phyloP scores from a whole-genome alignment of 495 filamentous ascomycete species.

The Podospora pseudocomata region DNA sequence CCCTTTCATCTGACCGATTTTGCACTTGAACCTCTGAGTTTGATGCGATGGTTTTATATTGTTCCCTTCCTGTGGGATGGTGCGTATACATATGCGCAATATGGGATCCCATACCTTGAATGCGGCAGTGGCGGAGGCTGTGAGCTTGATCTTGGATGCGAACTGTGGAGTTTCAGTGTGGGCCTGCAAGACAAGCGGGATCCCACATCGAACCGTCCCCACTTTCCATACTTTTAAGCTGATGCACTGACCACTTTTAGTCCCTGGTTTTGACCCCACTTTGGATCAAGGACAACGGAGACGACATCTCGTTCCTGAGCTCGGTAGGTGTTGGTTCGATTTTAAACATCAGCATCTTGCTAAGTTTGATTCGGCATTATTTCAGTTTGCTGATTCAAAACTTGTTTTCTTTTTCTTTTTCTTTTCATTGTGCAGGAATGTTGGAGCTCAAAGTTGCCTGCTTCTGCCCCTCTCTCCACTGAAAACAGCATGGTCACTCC shows the following conservation, averaged over 20 bases:
- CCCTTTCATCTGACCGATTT: background rate
- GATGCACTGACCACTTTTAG: conserved; percentile 15
- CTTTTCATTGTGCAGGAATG: no score
- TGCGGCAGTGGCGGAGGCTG: background rate
- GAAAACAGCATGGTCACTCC: background rate
- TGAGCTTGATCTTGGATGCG: background rate
- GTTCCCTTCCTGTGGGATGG: background rate
- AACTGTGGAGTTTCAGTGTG: background rate
- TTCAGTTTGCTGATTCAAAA: background rate
- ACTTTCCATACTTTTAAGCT: background rate
- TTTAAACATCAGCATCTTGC: background rate
- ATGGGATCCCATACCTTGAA: background rate
- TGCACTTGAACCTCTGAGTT: no score
- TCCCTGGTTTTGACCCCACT: background rate
- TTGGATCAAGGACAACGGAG: background rate
- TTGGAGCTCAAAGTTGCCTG: background rate
- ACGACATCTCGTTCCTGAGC: background rate
- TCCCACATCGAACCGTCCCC: background rate
- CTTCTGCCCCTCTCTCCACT: background rate
- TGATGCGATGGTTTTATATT: no score
- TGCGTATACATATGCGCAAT: background rate
- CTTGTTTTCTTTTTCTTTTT: no score
- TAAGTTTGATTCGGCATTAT: background rate
- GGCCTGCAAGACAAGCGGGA: background rate
- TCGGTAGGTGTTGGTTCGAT: background rate